Percentiles rank a stretch among this genome's conserved stretches.
Evolutionary conservation across 1,139 yeast species (phyloP).

Genomic region (Hansenula lynferdii): DNA sequence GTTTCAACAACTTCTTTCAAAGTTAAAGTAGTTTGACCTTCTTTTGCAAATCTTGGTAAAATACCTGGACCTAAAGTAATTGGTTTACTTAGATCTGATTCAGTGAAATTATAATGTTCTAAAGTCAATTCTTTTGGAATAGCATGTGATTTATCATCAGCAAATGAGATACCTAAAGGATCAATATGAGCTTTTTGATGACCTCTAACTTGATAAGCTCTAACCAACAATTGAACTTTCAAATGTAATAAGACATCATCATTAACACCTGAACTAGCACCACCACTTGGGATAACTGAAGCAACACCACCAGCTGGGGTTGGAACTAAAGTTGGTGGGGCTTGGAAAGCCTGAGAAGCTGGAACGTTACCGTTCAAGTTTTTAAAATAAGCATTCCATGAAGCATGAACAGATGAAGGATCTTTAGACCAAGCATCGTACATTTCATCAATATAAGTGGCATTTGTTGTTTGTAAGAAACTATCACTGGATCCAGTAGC

Average conservation of each 20-base stretch:
- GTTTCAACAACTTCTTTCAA: slow-evolving; percentile 71
- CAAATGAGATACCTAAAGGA: slow-evolving; percentile 87
- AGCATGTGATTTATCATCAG: slow-evolving; percentile 48
- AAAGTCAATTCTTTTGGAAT: slow-evolving; percentile 84
- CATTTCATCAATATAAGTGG: slow-evolving; percentile 96
- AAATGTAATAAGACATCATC: slow-evolving; percentile 70
- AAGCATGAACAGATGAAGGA: slow-evolving; percentile 86
- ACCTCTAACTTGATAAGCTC: slow-evolving; percentile 99
- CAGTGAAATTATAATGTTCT: slow-evolving; percentile 88
- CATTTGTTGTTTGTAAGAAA: slow-evolving; percentile 80
- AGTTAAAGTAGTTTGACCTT: slow-evolving; percentile 62
- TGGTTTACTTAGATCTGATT: slow-evolving; percentile 75
- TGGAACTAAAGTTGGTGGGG: slow-evolving; percentile 83
- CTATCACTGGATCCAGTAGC: slow-evolving; percentile 40
- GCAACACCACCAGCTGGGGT: slow-evolving; percentile 54
- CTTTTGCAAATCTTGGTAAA: slow-evolving; percentile 78
- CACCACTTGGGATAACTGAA: slow-evolving; percentile 43
- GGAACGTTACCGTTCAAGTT: slow-evolving; percentile 70
- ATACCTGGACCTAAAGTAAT: slow-evolving; percentile 97
- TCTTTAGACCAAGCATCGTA: slow-evolving; percentile 91
- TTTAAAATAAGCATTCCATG: slow-evolving; percentile 95
- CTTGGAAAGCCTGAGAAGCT: slow-evolving; percentile 71
- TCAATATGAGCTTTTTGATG: slow-evolving; percentile 94
- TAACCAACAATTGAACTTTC: slow-evolving; percentile 92
- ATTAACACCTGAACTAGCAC: slow-evolving; percentile 17